Evolutionary conservation across 768 basidiomycete genomes (phyloP).

Genomic region (Scleroderma bovista): DNA sequence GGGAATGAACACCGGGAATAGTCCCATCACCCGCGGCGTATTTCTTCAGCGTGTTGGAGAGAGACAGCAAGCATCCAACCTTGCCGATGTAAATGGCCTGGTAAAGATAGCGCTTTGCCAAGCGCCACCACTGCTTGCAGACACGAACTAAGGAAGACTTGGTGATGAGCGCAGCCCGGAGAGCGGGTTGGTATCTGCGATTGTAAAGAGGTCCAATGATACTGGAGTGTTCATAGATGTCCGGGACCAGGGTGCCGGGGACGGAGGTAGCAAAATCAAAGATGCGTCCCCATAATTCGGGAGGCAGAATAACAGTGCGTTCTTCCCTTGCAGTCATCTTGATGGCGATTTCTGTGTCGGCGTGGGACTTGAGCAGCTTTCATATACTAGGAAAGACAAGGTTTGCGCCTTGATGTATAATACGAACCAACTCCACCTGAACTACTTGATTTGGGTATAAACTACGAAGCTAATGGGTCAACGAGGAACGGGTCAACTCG

Average conservation of each 20-base stretch:
- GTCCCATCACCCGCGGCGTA: conserved; percentile 9
- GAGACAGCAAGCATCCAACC: conserved; percentile 12
- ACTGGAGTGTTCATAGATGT: conserved; percentile 14
- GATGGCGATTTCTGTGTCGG: no score
- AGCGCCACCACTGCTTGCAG: conserved; percentile 24
- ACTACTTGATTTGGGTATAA: no score
- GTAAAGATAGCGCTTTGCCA: conserved; percentile 21
- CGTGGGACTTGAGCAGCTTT: no score
- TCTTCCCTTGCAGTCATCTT: no score
- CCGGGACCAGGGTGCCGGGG: conserved; percentile 15
- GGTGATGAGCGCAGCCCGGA: conserved; percentile 20
- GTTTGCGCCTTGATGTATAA: no score
- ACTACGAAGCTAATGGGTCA: no score
- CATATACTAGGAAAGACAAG: no score
- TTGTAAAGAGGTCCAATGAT: conserved; percentile 6
- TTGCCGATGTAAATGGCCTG: conserved; percentile 17
- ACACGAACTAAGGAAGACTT: conserved; percentile 24
- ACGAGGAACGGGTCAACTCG: no score
- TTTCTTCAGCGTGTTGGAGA: conserved; percentile 9
- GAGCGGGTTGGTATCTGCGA: neutral
- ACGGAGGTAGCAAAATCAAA: conserved; percentile 18
- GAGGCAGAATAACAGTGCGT: neutral
- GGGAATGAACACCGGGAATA: conserved; percentile 2
- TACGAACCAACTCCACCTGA: no score
- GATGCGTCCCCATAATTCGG: conserved; percentile 22